phyloP scores from a whole-genome alignment of 2,329 filamentous ascomycete genomes.

The Fusarium globosum region DNA sequence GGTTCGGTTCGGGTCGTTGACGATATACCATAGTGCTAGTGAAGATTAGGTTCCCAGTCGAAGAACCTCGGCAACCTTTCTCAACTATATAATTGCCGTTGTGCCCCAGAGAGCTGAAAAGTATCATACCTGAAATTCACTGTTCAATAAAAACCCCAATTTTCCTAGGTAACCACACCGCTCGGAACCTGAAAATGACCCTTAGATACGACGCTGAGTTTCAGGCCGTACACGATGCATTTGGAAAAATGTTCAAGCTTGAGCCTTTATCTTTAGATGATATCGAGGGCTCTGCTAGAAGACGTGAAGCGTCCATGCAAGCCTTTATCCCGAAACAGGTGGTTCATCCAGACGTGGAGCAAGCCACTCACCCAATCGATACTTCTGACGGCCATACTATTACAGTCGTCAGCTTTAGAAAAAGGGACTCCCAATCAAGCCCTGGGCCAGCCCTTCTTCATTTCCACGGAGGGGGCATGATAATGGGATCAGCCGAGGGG shows the following conservation, averaged over 20 bases:
- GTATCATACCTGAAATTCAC: accelerated
- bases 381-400: not conserved
- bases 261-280: not conserved
- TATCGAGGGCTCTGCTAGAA: not conserved
- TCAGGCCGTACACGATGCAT: not conserved
- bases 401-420: not conserved
- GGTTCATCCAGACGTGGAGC: not conserved
- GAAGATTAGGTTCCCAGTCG: not conserved
- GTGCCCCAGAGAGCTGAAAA: not conserved
- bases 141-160: not conserved
- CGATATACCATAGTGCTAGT: not conserved
- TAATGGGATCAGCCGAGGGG: not conserved
- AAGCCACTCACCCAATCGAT: not conserved
- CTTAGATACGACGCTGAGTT: not conserved
- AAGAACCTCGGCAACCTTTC: not conserved
- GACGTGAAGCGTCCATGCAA: not conserved
- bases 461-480: not conserved
- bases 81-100: not conserved
- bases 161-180: not conserved
- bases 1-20: not conserved
- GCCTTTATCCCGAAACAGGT: not conserved
- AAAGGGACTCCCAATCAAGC: not conserved
- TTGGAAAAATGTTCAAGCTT: not conserved
- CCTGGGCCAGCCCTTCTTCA: not conserved
- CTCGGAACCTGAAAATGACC: not conserved